phyloP scores from a whole-genome alignment of 2,329 filamentous ascomycete genomes.

The Epichloe gansuensis region DNA sequence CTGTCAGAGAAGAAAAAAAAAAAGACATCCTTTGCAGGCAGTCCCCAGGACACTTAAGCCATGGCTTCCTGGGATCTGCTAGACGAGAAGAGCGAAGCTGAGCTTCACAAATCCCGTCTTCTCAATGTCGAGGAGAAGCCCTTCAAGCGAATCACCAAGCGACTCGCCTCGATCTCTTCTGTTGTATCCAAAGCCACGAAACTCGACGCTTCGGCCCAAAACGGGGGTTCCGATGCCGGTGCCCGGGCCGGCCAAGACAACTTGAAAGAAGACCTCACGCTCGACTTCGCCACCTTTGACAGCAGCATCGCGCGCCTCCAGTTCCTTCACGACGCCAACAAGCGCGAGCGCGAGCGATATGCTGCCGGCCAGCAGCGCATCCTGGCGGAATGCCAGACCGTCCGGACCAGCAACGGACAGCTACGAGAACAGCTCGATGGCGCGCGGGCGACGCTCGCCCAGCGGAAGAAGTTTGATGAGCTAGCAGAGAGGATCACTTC shows the following conservation, averaged over 20 bases:
- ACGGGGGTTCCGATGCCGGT: constrained; percentile 24
- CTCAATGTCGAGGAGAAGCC: constrained; percentile 85
- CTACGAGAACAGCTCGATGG: constrained; percentile 65
- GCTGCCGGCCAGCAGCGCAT: constrained; percentile 69
- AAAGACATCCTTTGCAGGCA: background rate
- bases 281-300: constrained; percentile 84
- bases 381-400: constrained; percentile 60
- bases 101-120: constrained; percentile 76
- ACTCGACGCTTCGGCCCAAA: constrained; percentile 16
- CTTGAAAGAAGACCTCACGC: constrained; percentile 69
- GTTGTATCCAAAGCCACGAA: constrained; percentile 31
- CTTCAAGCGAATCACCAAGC: constrained; percentile 78
- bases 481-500: constrained; percentile 76
- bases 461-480: constrained; percentile 78
- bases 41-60: constrained; percentile 1
- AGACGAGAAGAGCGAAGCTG: constrained; percentile 64
- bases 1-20: background rate
- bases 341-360: constrained; percentile 72
- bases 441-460: constrained; percentile 59
- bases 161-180: constrained; percentile 56
- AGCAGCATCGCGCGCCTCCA: constrained; percentile 78
- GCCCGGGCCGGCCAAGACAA: constrained; percentile 25
- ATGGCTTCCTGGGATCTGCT: constrained; percentile 51
- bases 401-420: constrained; percentile 60
- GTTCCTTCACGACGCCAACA: constrained; percentile 73